Percentiles rank a stretch among this genome's conserved stretches.
Evolutionary conservation across 148 eudicot genomes (phyloP).

Genomic region (Vaccinium corymbosum): DNA sequence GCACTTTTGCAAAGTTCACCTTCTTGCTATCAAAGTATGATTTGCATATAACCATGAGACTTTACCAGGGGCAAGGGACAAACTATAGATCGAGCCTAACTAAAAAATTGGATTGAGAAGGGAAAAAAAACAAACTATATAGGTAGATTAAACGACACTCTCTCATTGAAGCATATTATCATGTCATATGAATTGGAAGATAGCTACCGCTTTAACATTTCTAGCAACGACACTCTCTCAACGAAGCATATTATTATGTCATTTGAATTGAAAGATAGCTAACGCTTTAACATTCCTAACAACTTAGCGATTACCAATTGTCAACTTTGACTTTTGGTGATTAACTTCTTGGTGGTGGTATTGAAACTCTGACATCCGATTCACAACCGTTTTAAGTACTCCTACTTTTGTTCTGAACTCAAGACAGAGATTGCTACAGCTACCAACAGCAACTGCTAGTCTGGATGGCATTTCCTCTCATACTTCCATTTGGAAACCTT

Average conservation of each 20-base stretch:
- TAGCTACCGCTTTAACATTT: not conserved
- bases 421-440: not conserved
- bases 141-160: not conserved
- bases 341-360: not conserved
- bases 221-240: not conserved
- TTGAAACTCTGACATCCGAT: not conserved
- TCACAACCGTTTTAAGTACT: not conserved
- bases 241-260: not conserved
- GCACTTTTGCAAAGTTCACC: not conserved
- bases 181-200: not conserved
- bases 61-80: not conserved
- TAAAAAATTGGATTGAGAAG: not conserved
- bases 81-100: not conserved
- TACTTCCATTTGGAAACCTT: not conserved
- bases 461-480: not conserved
- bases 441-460: not conserved
- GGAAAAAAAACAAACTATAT: not conserved
- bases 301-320: not conserved
- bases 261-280: not conserved
- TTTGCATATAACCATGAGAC: not conserved
- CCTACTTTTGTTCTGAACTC: not conserved
- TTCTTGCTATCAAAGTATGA: not conserved
- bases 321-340: not conserved
- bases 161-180: not conserved
- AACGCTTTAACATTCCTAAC: not conserved